Base-by-base conservation (phyloP, 78 protist species). In the Planoprotostelium fungivorum region DNA sequence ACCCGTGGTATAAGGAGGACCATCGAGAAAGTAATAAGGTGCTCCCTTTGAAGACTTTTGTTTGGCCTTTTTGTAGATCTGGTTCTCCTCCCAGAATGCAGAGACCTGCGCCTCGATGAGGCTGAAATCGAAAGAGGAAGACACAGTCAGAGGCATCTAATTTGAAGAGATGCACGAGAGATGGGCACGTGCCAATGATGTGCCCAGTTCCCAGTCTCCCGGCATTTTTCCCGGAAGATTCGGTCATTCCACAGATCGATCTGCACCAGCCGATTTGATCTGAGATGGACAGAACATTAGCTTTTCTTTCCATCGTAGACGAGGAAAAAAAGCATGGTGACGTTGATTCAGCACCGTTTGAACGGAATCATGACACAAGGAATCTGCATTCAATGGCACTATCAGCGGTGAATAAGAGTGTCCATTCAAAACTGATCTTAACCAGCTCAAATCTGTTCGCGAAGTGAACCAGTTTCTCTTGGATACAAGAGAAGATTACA, bases 1-100 rank as follows among this genome's bases (percentile, higher is more conserved):
- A 84, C 86, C 88, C 1, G 84, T 31, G 23, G 88, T 87, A 36
- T 87, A 87, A 25, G 88, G 88, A 5, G 88, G 88, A 5, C 88
- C 88, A 87, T 87, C 88, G 28, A 87, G 88, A 36, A 87, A 87
- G n/a, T 87, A 87, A 36, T 38, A 87, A 28, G 31, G 31, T 25
- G 35, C 28, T 29, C 88, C 88, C 39, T 29, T 1, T 1, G 31
- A 5, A 9, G 9, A 1, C 88, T 28, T 29, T 16, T 87, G 35
- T 36, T 87, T 87, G 88, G 88, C 88, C 63, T 87, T 87, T 5
- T 29, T 36, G 84, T 38, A 37, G 25, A 87, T 35, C 28, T 87
- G 28, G 63, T 87, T 1, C n/a, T 37, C 88, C 29, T 87, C 35
- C 88, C 88, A 87, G 39, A 87, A 87, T 5, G 31, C 23, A 9